Evolutionary conservation across 805 yeast genomes (phyloP).

Genomic region (Starmerella tilneyi): DNA sequence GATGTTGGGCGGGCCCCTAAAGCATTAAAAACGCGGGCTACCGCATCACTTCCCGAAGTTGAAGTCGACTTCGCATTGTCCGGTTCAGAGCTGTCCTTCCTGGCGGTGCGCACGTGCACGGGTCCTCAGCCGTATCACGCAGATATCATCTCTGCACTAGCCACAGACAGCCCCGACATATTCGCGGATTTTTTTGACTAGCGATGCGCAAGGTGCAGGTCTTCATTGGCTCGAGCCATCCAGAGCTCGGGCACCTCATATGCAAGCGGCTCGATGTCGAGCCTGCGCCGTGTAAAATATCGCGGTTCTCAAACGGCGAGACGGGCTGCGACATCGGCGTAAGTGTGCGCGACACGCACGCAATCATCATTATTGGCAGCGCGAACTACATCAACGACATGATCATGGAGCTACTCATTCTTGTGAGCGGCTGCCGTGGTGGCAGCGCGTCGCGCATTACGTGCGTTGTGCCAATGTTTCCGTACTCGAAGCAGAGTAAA

Average conservation of each 20-base stretch:
- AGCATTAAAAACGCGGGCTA: too few species aligned
- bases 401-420: constrained; percentile 87
- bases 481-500: constrained; percentile 92
- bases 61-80: too few species aligned
- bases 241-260: constrained; percentile 80
- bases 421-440: constrained; percentile 91
- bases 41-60: too few species aligned
- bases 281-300: constrained; percentile 84
- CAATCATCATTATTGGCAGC: constrained; percentile 84
- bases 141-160: too few species aligned
- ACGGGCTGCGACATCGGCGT: constrained; percentile 92
- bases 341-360: constrained; percentile 94
- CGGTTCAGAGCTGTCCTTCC: too few species aligned
- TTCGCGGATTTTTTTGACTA: background rate
- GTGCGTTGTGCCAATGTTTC: constrained; percentile 95
- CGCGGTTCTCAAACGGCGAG: constrained; percentile 94
- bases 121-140: too few species aligned
- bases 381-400: constrained; percentile 82
- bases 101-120: too few species aligned
- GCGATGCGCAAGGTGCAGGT: constrained; percentile 95
- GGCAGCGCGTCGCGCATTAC: constrained; percentile 97
- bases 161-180: background rate
- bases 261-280: constrained; percentile 86
- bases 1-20: too few species aligned
- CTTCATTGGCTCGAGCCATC: constrained; percentile 94